Conservation (phyloP, 179 eudicot species). For the Silene coronaria region DNA sequence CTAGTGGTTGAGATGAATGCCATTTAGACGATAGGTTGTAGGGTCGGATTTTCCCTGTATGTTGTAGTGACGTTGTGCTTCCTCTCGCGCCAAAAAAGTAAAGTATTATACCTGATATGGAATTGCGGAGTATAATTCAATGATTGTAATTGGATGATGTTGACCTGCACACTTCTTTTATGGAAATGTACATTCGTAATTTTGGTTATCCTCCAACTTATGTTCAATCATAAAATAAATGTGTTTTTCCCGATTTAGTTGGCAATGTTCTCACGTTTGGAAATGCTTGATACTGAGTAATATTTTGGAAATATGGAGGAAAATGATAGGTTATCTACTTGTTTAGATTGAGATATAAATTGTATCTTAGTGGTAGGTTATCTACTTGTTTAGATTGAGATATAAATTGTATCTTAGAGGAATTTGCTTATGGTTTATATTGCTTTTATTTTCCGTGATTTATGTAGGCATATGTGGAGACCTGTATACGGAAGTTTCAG, state of each 20-base stretch:
- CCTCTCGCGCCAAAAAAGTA: too few species aligned
- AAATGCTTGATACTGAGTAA: background rate
- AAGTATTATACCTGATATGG: background rate
- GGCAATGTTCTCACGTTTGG: background rate
- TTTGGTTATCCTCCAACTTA: background rate
- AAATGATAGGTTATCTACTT: background rate
- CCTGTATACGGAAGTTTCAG: slow-evolving; percentile 8
- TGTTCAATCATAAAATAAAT: background rate
- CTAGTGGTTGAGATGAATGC: background rate
- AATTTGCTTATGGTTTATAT: background rate
- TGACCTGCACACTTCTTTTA: background rate
- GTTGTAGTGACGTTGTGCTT: background rate
- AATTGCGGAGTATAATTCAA: background rate
- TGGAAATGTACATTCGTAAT: background rate
- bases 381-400: background rate
- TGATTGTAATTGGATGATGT: background rate
- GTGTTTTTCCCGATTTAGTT: background rate
- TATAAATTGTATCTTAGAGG: background rate
- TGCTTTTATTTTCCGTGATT: background rate
- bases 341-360: background rate
- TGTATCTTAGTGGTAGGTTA: background rate
- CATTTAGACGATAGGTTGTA: background rate
- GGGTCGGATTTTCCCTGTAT: background rate
- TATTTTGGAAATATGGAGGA: background rate
- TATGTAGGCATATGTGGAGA: slow-evolving; percentile 24